Conservation (phyloP, 1,284 basidiomycete genomes). For the Ustilago hordei region DNA sequence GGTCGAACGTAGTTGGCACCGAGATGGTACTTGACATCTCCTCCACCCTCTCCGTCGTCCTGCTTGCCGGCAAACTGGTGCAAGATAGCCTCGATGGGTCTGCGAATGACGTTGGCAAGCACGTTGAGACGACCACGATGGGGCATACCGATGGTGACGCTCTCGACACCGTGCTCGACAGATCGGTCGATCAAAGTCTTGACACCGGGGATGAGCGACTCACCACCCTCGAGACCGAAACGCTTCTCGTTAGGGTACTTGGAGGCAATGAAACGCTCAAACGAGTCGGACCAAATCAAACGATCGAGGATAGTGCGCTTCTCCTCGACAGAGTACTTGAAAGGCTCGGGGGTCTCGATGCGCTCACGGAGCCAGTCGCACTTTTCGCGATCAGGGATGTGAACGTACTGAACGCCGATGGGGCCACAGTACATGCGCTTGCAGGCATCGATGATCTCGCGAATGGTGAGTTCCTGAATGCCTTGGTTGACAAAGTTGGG, state of each 20-base stretch:
- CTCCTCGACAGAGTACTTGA: slow-evolving; percentile 97
- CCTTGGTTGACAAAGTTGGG: slow-evolving; percentile 88
- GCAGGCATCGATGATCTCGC: slow-evolving; percentile 91
- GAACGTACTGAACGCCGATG: slow-evolving; percentile 96
- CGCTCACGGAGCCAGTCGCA: slow-evolving; percentile 99
- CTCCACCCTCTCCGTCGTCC: slow-evolving; percentile 75
- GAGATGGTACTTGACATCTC: slow-evolving; percentile 98
- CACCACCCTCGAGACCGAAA: slow-evolving; percentile 98
- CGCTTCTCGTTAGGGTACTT: slow-evolving; percentile 99
- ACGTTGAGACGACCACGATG: slow-evolving; percentile 99
- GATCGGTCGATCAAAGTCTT: slow-evolving; percentile 98
- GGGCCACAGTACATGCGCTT: slow-evolving; percentile 95
- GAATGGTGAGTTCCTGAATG: slow-evolving; percentile 87
- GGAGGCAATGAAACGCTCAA: slow-evolving; percentile 97
- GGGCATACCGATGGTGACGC: slow-evolving; percentile 98
- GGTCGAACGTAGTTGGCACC: slow-evolving; percentile 99
- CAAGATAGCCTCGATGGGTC: slow-evolving; percentile 97
- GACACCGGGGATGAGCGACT: slow-evolving; percentile 98
- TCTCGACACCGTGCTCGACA: slow-evolving; percentile 93
- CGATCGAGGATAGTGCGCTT: slow-evolving; percentile 99
- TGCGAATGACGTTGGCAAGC: slow-evolving; percentile 96
- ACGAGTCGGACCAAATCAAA: slow-evolving; percentile 98
- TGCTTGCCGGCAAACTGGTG: slow-evolving; percentile 86
- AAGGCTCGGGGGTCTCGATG: slow-evolving; percentile 95
- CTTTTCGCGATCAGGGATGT: slow-evolving; percentile 97